Base-by-base conservation (phyloP, 2,329 filamentous ascomycete species). In the Bipolaris cookei region DNA sequence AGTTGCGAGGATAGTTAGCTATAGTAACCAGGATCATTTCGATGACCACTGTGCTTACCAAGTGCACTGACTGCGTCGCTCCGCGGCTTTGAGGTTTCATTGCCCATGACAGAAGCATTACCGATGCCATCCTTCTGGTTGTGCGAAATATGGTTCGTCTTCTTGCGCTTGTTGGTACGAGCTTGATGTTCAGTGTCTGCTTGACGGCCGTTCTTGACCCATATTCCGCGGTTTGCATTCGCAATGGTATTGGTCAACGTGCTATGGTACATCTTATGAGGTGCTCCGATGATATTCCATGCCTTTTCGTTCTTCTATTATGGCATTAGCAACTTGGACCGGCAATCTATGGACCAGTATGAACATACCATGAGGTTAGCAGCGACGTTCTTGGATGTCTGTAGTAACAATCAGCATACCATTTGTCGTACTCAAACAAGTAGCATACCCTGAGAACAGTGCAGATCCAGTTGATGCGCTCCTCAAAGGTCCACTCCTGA, bases 401-500 rank as follows among this genome's bases (percentile, higher is more conserved):
- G 4, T 4, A 5, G 6, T 5, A 13, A 35, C 8, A 13, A 13
- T 59, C 11, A 60, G 54, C 32, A 35, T 21, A 2, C 16, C 8
- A 30, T 28, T 21, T 7, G 7, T 16, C 6, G 16, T 21, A 1
- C 8, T 10, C 41, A 4, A 6, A 16, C 16, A 6, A n/a, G 3
- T 4, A 30, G 3, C 11, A 18, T 54, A 60, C 60, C 48, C 35
- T 61, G 6, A 63, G 50, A 6, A 54, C 55, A 8, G 37, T 32
- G 21, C 56, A 58, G 28, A 63, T 57, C 59, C 56, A 59, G 3
- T 48, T 30, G 20, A 63, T 59, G 23, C 61, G 61, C 16, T 63
- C 41, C 25, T 51, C 23, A 18, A 63, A 63, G 0, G 53, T 54
- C 61, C 61, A 63, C 2, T 50, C 8, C 30, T 57, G 46, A 8